Evolutionary conservation across 108 stramenopile genomes (phyloP), one percentile per base, ranked within the genome.

Genomic region (Craspedostauros australis): DNA sequence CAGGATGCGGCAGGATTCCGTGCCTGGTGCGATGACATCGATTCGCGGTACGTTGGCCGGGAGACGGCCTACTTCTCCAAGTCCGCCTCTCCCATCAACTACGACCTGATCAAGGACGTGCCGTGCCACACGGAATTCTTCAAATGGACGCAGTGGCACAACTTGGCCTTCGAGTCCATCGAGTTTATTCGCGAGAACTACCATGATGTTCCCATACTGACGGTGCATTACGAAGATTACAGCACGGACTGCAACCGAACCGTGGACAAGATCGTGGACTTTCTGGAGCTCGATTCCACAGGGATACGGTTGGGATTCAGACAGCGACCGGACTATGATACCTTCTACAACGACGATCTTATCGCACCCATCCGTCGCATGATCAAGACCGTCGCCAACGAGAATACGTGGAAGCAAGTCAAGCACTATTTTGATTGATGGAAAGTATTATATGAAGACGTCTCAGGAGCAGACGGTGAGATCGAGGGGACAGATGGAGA

Each of bases 121-220:
- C 86, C 90, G 0, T 91, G 86, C 47, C 77, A 79, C 46, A 66
- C 71, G 1, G 90, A 91, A 40, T 81, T 87, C 24, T 81, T 70
- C 62, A 68, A 77, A 30, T 91, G 78, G 46, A 54, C 80, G 15
- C 83, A 87, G 40, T 91, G 90, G 90, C 90, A 91, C 60, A 87
- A 87, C 50, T 70, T 80, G 30, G 79, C 76, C 24, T 68, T 82
- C 29, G 33, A 62, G 15, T 14, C 29, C 11, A 15, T 46, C 11
- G 61, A 72, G 37, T 46, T 77, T 30, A 33, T 69, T 15, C n/a
- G n/a, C n/a, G 39, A 55, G 0, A 28, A 19, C 9, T 16, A 33
- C 19, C 54, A 69, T 36, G 31, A 62, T 12, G 37, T 86, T 26
- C 84, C 88, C 4, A 65, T 75, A 4, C 42, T 72, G 15, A 62